Conservation (phyloP, 257 asterid genomes). For the Lithospermum erythrorhizon region DNA sequence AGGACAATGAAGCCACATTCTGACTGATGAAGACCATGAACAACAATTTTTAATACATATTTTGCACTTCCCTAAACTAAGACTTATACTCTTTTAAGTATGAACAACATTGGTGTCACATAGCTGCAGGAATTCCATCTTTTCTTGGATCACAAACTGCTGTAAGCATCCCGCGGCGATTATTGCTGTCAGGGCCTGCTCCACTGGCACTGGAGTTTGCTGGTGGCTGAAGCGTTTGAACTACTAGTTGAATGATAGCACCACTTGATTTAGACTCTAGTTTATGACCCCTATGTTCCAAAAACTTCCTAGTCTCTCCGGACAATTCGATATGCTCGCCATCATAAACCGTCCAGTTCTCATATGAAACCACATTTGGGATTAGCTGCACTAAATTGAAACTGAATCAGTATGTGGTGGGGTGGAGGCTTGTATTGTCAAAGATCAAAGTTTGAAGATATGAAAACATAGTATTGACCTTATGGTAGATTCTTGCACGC, state of each 20-base stretch:
- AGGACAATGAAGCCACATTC: not conserved
- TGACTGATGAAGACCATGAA: not conserved
- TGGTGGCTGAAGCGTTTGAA: slow-evolving; percentile 23
- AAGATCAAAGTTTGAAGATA: not conserved
- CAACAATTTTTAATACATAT: not conserved
- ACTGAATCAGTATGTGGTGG: not conserved
- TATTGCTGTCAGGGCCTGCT: not conserved
- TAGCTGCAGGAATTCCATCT: slow-evolving; percentile 64
- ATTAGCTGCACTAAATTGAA: slow-evolving; percentile 31
- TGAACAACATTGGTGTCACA: slow-evolving; percentile 10
- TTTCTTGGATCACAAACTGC: slow-evolving; percentile 70
- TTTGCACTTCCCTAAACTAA: not conserved
- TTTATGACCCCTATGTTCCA: slow-evolving; percentile 42
- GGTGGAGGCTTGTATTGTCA: not conserved
- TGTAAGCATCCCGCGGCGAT: slow-evolving; percentile 18
- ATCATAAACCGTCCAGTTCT: slow-evolving; percentile 56
- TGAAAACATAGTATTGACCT: slow-evolving; percentile 22
- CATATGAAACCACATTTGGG: slow-evolving; percentile 44
- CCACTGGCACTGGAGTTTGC: not conserved
- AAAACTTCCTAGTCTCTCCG: slow-evolving; percentile 18
- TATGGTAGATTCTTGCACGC: slow-evolving; percentile 59
- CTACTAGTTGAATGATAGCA: slow-evolving; percentile 48
- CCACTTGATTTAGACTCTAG: slow-evolving; percentile 38
- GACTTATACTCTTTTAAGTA: not conserved
- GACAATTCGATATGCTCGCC: slow-evolving; percentile 53